Evolutionary conservation across 164 flowering plant genomes (phyloP), one percentile per base, ranked within the genome.

Genomic region (Tinospora cordifolia): DNA sequence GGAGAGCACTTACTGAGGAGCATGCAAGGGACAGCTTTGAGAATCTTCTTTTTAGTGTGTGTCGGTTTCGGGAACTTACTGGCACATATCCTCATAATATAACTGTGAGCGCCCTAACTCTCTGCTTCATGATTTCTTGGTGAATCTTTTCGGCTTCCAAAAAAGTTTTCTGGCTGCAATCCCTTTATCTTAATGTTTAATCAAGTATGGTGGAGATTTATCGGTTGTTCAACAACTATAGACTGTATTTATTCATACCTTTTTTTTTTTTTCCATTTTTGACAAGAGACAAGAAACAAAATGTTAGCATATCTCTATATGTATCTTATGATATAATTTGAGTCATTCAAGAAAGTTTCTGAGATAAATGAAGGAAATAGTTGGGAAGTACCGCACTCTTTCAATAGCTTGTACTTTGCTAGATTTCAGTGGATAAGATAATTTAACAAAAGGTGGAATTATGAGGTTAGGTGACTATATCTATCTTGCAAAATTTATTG

Each of bases 1-100:
- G 79, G 82, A 86, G 89, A 78, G 85, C 98, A 74, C 86, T 93
- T 11, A 93, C 98, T 14, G 98, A 93, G 81, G 98, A 93, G 79
- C 94, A 93, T 81, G 98, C 98, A 57, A 85, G 98, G 77, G 98
- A 93, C 78, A 93, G 98, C 80, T 93, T 87, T 78, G 98, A 93
- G 79, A 93, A 94, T 80, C 97, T 94, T 80, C 92, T 94, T 26
- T 94, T 94, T 66, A 94, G 97, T 68, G 87, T 94, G 6, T 94
- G 98, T 63, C 90, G 98, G 67, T 94, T 94, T 78, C 82, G 96
- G 73, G 98, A 94, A 75, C 97, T 94, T 73, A 94, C 98, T 46
- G 98, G 98, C 73, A 40, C 79, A 62, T 93, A 93, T 75, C 97
- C 98, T 64, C 75, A 79, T 0, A 93, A 93, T 66, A 88, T 93